phyloP scores from a whole-genome alignment of 2,329 filamentous ascomycete species.

The Diplodia sapinea region DNA sequence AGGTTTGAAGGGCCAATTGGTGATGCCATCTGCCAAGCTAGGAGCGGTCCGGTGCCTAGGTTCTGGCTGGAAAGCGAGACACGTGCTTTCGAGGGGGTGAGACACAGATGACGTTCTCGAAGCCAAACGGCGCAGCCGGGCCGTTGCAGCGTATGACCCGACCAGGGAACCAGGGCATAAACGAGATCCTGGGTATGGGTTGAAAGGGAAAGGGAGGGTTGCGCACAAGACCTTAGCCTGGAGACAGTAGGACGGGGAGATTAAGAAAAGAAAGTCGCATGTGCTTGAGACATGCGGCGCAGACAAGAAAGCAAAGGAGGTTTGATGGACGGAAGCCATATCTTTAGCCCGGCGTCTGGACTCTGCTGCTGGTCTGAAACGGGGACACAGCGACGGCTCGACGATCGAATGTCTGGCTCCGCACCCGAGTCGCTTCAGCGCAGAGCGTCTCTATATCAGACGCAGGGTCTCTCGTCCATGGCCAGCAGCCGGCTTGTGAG shows the following conservation, averaged over 20 bases:
- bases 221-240: conserved; percentile 4
- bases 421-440: background rate
- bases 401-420: conserved; percentile 9
- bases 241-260: background rate
- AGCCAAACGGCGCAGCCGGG: conserved; percentile 23
- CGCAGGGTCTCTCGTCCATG: conserved; percentile 20
- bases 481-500: conserved; percentile 1
- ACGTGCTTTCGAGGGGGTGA: conserved; percentile 24
- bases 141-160: conserved; percentile 24
- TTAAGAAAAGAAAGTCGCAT: background rate
- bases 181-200: conserved; percentile 9
- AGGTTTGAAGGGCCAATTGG: background rate
- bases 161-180: conserved; percentile 16
- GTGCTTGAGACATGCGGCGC: conserved; percentile 1
- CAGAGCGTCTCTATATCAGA: conserved; percentile 23
- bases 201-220: conserved; percentile 1
- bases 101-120: conserved; percentile 23
- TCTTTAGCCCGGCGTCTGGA: background rate
- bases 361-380: background rate
- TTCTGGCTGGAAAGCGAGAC: conserved; percentile 8
- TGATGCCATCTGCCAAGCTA: conserved; percentile 5
- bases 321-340: background rate
- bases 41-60: conserved; percentile 5
- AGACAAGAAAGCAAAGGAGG: background rate
- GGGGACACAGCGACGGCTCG: background rate